A percentile compares a stretch with the other conserved stretches of the same genome.
Conservation (phyloP, 129 eudicot species). For the Solidago caesia region DNA sequence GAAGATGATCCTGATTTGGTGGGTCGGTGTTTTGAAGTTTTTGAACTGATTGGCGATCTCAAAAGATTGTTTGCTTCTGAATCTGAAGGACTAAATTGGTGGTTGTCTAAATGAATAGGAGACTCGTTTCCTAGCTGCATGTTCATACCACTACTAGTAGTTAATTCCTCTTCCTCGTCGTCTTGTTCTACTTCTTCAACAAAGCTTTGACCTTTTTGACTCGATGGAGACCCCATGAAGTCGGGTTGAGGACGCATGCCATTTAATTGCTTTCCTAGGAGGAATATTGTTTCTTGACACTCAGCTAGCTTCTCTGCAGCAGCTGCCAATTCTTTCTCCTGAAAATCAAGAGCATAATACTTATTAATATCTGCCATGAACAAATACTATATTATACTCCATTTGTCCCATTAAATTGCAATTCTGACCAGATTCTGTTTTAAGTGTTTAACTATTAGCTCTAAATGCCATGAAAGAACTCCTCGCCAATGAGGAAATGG, state of each 20-base stretch:
- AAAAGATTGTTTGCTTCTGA: conserved; percentile 54
- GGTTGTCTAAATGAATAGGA: conserved; percentile 44
- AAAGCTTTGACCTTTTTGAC: conserved; percentile 42
- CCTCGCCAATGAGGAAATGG: not conserved
- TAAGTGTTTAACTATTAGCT: not conserved
- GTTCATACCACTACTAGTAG: conserved; percentile 45
- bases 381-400: not conserved
- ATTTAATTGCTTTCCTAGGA: conserved; percentile 80
- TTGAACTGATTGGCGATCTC: conserved; percentile 61
- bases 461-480: not conserved
- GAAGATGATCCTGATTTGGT: conserved; percentile 82
- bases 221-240: conserved; percentile 41
- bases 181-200: conserved; percentile 36
- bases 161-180: conserved; percentile 44
- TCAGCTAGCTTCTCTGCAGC: conserved; percentile 97
- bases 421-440: not conserved
- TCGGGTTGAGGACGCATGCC: conserved; percentile 72
- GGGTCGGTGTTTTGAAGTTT: conserved; percentile 55
- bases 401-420: not conserved
- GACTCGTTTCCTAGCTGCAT: conserved; percentile 62
- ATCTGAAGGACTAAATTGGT: conserved; percentile 52
- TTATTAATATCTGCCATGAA: conserved; percentile 11
- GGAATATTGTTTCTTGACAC: conserved; percentile 93
- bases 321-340: conserved; percentile 83
- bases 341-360: conserved; percentile 5